A percentile compares a stretch with the other conserved stretches of the same genome.
Conservation (phyloP, 306 rosid genomes). For the Inga oerstediana region DNA sequence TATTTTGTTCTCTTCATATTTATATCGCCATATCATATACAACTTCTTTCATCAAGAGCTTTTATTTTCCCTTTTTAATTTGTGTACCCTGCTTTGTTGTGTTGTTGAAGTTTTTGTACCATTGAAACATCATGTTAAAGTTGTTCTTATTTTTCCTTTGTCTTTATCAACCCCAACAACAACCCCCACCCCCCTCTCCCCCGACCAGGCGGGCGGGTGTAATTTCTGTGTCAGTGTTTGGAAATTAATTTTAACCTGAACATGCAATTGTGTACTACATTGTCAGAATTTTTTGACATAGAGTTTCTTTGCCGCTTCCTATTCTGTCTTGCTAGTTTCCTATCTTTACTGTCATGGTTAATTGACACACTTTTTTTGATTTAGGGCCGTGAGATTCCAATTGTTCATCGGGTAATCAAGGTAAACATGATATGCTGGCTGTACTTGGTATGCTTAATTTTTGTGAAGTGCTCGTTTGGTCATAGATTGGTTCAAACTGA, state of each 20-base stretch:
- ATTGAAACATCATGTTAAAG: not conserved
- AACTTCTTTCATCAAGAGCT: not conserved
- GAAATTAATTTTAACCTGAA: not conserved
- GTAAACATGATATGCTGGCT: conserved; percentile 39
- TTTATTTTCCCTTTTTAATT: not conserved
- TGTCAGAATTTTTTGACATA: not conserved
- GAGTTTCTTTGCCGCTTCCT: conserved; percentile 9
- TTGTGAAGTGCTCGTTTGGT: conserved; percentile 8
- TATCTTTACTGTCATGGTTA: conserved; percentile 13
- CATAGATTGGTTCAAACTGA: not conserved
- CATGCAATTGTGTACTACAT: not conserved
- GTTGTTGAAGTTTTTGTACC: not conserved
- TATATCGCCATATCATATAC: not conserved
- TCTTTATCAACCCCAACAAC: not conserved
- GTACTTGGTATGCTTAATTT: not conserved
- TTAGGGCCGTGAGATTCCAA: conserved; percentile 97
- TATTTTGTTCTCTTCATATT: not conserved
- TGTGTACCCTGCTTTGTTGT: not conserved
- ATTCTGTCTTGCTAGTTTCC: not conserved
- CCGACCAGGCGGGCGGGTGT: not conserved
- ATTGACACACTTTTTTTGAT: conserved; percentile 11
- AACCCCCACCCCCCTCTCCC: too few species aligned
- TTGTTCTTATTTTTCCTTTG: not conserved
- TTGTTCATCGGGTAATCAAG: conserved; percentile 94
- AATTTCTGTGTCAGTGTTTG: not conserved